Conservation (phyloP, 2,329 filamentous ascomycete genomes). For the Stemphylium beticola region DNA sequence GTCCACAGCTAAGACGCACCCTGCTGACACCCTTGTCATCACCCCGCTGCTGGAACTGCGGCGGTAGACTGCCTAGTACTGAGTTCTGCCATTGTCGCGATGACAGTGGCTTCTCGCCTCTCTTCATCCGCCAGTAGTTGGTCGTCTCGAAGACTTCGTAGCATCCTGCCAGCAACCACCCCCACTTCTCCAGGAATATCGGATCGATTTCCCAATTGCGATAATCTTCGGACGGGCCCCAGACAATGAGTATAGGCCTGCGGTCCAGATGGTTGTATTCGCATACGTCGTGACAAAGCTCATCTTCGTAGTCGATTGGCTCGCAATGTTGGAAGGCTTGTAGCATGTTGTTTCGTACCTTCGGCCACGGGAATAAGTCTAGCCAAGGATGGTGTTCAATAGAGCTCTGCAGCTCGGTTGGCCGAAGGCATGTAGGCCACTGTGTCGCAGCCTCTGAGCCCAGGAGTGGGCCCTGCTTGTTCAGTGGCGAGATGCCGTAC, state of each 20-base stretch:
- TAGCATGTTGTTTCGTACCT: conserved; percentile 49
- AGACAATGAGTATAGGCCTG: conserved; percentile 50
- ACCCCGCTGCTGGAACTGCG: no score
- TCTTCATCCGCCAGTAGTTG: conserved; percentile 23
- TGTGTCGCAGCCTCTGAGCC: neutral
- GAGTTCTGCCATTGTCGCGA: no score
- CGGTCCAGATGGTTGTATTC: no score
- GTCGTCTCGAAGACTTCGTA: conserved; percentile 44
- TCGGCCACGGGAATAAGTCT: conserved; percentile 48
- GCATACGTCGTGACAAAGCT: conserved; percentile 22
- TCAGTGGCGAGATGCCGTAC: conserved; percentile 22
- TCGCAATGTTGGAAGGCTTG: neutral
- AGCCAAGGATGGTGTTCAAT: conserved; percentile 52
- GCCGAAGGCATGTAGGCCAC: neutral
- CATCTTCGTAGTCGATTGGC: conserved; percentile 19
- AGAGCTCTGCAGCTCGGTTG: conserved; percentile 39
- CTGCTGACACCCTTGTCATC: no score
- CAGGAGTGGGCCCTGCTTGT: neutral
- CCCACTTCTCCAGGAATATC: conserved; percentile 56
- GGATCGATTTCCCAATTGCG: conserved; percentile 57
- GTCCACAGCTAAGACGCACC: no score
- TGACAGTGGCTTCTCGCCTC: conserved; percentile 13
- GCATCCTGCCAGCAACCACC: conserved; percentile 49
- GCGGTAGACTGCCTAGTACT: no score
- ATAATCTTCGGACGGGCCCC: conserved; percentile 56